These are phyloP conservation scores for Paraurostyla sp. DNA, from an alignment of 73 alveolate species.

Conservation along the genomic window DNA sequence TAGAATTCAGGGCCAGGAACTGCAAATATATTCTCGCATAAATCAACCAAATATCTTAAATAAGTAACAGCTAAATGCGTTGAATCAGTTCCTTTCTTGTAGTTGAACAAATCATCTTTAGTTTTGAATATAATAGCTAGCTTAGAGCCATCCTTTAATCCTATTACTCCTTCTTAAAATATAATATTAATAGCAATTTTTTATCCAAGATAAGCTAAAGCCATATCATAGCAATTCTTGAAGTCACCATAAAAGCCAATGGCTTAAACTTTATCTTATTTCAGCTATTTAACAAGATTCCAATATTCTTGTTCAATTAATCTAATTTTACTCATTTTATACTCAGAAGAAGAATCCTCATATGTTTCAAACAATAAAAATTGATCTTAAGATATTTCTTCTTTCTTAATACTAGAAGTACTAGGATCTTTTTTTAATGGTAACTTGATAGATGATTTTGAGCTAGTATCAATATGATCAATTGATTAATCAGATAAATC, in stretches of 20 bases:
- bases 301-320: neutral
- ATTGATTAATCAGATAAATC: too few species aligned
- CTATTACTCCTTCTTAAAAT: constrained; percentile 40
- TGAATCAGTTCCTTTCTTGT: neutral
- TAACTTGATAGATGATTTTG: too few species aligned
- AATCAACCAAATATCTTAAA: constrained; percentile 17
- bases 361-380: neutral
- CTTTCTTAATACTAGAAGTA: too few species aligned
- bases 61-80: constrained; percentile 18
- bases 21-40: neutral
- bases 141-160: neutral
- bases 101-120: neutral
- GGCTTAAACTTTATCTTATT: neutral
- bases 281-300: neutral
- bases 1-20: neutral
- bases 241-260: constrained; percentile 33
- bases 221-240: neutral
- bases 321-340: neutral
- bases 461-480: too few species aligned
- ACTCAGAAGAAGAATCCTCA: constrained; percentile 20
- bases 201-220: neutral
- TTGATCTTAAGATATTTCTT: neutral
- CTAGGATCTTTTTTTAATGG: too few species aligned
- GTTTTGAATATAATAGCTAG: constrained; percentile 24
- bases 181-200: neutral